These are phyloP conservation scores for Tetrastigma voinierianum DNA, from an alignment of 164 flowering plant genomes.

Conservation along the genomic window DNA sequence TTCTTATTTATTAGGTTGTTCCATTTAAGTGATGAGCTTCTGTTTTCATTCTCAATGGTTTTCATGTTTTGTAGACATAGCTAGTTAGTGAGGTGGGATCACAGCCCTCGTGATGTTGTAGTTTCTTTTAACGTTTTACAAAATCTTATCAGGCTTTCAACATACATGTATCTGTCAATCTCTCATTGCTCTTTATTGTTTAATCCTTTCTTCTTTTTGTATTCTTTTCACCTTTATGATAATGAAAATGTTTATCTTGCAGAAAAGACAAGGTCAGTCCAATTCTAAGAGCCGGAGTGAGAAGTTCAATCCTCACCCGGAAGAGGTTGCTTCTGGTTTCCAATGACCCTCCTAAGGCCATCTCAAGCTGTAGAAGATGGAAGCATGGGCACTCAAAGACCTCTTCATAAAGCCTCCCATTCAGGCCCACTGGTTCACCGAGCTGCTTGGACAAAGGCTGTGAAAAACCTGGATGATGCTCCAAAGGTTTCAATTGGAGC, in stretches of 20 bases:
- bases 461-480: constrained; percentile 60
- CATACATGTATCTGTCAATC: too few relatives aligned
- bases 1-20: too few relatives aligned
- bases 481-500: constrained; percentile 62
- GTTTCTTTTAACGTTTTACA: too few relatives aligned
- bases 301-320: constrained; percentile 78
- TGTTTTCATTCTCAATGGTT: too few relatives aligned
- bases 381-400: constrained; percentile 38
- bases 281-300: constrained; percentile 87
- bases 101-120: too few relatives aligned
- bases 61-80: too few relatives aligned
- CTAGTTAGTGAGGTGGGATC: too few relatives aligned
- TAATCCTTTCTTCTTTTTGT: not conserved
- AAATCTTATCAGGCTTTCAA: too few relatives aligned
- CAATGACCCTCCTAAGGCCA: constrained; percentile 95
- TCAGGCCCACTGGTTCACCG: constrained; percentile 88
- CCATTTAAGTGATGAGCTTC: too few relatives aligned
- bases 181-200: not conserved
- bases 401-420: constrained; percentile 74
- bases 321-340: constrained; percentile 97
- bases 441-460: constrained; percentile 74
- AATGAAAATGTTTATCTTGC: constrained; percentile 15
- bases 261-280: constrained; percentile 78
- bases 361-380: constrained; percentile 59
- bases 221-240: not conserved